A percentile compares a stretch with the other conserved stretches of the same genome.
Evolutionary conservation across 2,329 filamentous ascomycete species (phyloP).

Genomic region (Aspergillus texensis): DNA sequence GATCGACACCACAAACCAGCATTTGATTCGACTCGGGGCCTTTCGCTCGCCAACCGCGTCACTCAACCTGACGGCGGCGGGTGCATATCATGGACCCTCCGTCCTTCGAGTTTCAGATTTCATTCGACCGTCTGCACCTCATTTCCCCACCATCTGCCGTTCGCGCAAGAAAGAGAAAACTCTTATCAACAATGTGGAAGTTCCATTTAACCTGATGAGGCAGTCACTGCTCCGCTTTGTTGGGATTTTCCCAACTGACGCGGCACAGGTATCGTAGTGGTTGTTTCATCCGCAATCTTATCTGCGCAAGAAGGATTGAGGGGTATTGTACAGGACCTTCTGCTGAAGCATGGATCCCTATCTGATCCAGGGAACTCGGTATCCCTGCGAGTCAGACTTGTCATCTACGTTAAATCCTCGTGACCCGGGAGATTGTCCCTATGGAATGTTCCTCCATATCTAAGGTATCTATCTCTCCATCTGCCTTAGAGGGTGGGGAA

Average conservation of each 20-base stretch:
- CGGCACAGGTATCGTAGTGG: background rate
- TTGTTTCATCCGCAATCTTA: background rate
- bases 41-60: conserved; percentile 18
- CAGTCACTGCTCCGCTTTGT: background rate
- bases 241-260: conserved; percentile 1
- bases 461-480: background rate
- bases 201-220: background rate
- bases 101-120: conserved; percentile 1
- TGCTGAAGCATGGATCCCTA: background rate
- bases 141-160: conserved; percentile 11
- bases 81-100: conserved; percentile 14
- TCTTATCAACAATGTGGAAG: background rate
- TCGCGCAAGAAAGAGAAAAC: conserved; percentile 6
- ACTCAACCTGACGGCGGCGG: conserved; percentile 11
- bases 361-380: background rate
- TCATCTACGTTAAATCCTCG: background rate
- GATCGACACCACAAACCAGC: conserved; percentile 24
- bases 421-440: background rate
- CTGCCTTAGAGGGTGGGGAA: background rate
- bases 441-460: background rate
- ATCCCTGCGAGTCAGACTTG: background rate
- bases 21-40: conserved; percentile 12
- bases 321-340: background rate
- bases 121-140: conserved; percentile 7
- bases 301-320: background rate